These are phyloP conservation scores for Hanseniaspora pseudoguilliermondii DNA, from an alignment of 805 yeast genomes.

Conservation along the genomic window DNA sequence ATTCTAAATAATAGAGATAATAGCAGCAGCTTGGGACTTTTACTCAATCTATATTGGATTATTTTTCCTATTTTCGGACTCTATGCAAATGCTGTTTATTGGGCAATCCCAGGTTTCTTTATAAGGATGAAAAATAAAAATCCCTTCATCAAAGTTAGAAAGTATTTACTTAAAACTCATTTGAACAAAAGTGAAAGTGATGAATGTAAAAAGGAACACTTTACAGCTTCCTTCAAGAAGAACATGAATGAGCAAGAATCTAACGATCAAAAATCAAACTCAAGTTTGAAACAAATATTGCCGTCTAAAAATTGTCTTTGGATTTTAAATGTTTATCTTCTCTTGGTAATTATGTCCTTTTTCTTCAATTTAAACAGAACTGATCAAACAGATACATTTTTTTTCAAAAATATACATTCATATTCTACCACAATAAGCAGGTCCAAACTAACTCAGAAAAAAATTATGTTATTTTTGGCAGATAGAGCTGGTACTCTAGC, in stretches of 20 bases:
- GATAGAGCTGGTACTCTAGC: slow-evolving; percentile 39
- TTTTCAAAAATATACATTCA: slow-evolving; percentile 12
- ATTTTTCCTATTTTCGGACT: slow-evolving; percentile 21
- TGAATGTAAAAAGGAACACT: not conserved
- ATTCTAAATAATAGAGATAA: slow-evolving; percentile 23
- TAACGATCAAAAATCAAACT: not conserved
- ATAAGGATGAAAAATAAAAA: slow-evolving; percentile 18
- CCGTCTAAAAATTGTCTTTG: not conserved
- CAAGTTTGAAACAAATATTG: not conserved
- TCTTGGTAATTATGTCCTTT: slow-evolving; percentile 9
- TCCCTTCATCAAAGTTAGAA: slow-evolving; percentile 23
- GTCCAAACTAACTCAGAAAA: slow-evolving; percentile 15
- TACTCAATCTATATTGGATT: slow-evolving; percentile 27
- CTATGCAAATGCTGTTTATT: slow-evolving; percentile 22
- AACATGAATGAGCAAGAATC: not conserved
- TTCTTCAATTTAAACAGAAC: not conserved
- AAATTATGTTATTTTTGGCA: slow-evolving; percentile 26
- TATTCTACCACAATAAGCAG: slow-evolving; percentile 17
- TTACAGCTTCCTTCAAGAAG: not conserved
- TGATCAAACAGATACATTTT: not conserved
- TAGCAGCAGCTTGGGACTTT: slow-evolving; percentile 25
- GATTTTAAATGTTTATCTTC: slow-evolving; percentile 14
- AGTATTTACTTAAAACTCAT: slow-evolving; percentile 27
- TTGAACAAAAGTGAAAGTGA: slow-evolving; percentile 14
- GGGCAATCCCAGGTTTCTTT: slow-evolving; percentile 28